Conservation (phyloP, 257 asterid species). For the Cinchona pubescens region DNA sequence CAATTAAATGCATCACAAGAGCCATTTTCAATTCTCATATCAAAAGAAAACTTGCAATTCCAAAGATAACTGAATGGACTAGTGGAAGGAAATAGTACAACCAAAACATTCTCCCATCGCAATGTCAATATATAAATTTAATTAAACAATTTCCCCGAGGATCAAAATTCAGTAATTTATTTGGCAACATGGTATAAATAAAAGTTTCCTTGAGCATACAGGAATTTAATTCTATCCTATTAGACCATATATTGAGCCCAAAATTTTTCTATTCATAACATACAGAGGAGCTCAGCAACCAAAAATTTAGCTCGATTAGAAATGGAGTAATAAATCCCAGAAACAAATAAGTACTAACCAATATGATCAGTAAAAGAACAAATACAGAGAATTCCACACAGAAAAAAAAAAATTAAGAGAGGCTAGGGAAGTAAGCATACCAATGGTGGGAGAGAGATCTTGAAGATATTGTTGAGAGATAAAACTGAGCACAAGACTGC, state of each 20-base stretch:
- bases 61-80: neutral
- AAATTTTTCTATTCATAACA: too few species aligned
- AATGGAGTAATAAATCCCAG: neutral
- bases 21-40: neutral
- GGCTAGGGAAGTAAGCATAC: slow-evolving; percentile 39
- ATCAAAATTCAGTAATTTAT: neutral
- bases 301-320: neutral
- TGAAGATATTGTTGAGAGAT: slow-evolving; percentile 56
- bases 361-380: neutral
- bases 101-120: neutral
- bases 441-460: slow-evolving; percentile 69
- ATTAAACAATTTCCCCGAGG: neutral
- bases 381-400: neutral
- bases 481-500: slow-evolving; percentile 73
- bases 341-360: neutral
- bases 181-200: neutral
- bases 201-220: neutral
- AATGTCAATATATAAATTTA: neutral
- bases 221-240: neutral
- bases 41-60: neutral
- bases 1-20: neutral
- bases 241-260: neutral
- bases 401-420: neutral
- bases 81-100: neutral
- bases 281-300: neutral